Percentiles rank a stretch among this genome's conserved stretches.
phyloP scores from a whole-genome alignment of 352 stramenopile species.

The Pseudoperonospora humuli region DNA sequence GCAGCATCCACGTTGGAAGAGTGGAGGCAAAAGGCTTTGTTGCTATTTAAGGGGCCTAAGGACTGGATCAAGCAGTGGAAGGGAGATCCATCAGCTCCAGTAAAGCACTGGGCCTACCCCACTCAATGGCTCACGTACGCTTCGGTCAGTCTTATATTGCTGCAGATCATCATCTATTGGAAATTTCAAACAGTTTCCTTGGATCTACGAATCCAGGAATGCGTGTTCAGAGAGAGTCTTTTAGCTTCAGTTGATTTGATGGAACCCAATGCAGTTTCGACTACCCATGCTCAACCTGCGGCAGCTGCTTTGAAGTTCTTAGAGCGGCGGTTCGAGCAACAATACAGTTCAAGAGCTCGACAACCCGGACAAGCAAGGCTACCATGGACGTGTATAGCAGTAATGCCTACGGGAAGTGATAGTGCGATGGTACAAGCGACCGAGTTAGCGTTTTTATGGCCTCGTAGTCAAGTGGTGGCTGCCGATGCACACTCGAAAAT shows the following conservation, averaged over 20 bases:
- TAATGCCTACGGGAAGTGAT: slow-evolving; percentile 33
- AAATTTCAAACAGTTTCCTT: slow-evolving; percentile 43
- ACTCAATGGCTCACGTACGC: slow-evolving; percentile 61
- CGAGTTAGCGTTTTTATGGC: slow-evolving; percentile 49
- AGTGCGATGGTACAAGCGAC: slow-evolving; percentile 21
- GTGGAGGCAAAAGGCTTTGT: slow-evolving; percentile 9
- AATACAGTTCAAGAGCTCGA: slow-evolving; percentile 21
- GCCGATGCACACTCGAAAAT: slow-evolving; percentile 20
- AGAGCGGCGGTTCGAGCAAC: slow-evolving; percentile 60
- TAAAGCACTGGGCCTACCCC: slow-evolving; percentile 61
- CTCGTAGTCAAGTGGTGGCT: slow-evolving; percentile 41
- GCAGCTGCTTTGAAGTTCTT: slow-evolving; percentile 34
- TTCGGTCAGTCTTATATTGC: slow-evolving; percentile 33
- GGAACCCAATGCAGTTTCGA: slow-evolving; percentile 11
- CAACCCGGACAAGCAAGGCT: slow-evolving; percentile 31
- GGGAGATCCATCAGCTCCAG: slow-evolving; percentile 16
- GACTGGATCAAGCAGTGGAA: slow-evolving; percentile 19
- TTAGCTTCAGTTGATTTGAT: slow-evolving; percentile 28
- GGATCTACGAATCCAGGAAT: slow-evolving; percentile 56
- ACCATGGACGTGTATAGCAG: slow-evolving; percentile 52
- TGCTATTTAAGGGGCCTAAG: slow-evolving; percentile 3
- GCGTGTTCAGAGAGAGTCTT: slow-evolving; percentile 47
- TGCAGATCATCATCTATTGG: slow-evolving; percentile 40
- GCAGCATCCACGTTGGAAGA: slow-evolving; percentile 14
- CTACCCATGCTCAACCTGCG: slow-evolving; percentile 9